phyloP scores from a whole-genome alignment of 306 rosid genomes.

The Elaeagnus macrophylla region DNA sequence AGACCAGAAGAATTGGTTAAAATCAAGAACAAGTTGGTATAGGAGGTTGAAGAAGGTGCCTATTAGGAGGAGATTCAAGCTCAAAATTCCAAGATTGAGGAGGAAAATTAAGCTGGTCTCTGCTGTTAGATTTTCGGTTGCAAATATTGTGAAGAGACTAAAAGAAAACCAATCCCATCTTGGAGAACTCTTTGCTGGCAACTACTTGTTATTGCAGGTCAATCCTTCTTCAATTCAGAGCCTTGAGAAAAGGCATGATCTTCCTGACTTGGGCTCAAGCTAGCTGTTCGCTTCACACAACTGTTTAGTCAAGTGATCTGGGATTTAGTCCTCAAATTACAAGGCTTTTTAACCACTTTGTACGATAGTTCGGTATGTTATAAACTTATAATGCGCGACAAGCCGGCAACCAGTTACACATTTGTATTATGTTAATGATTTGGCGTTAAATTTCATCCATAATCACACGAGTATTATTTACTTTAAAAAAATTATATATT shows the following conservation, averaged over 20 bases:
- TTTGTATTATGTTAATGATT: too few species aligned
- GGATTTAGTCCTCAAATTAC: too few species aligned
- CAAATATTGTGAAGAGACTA: conserved; percentile 38
- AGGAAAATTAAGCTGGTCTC: conserved; percentile 37
- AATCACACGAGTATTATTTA: too few species aligned
- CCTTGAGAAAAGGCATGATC: conserved; percentile 17
- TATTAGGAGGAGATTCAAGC: conserved; percentile 43
- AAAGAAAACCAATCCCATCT: conserved; percentile 52
- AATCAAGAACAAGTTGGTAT: conserved; percentile 38
- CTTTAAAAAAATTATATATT: too few species aligned
- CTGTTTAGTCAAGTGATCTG: conserved; percentile 5
- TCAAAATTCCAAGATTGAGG: conserved; percentile 57
- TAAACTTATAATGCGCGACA: too few species aligned
- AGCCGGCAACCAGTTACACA: too few species aligned
- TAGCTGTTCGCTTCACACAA: conserved; percentile 21
- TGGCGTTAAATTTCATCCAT: too few species aligned
- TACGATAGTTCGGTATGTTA: too few species aligned
- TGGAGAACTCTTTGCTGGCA: conserved; percentile 80
- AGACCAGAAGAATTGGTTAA: conserved; percentile 12
- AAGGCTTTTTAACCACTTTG: too few species aligned
- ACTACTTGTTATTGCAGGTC: conserved; percentile 66
- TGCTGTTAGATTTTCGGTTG: conserved; percentile 31
- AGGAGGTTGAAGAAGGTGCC: conserved; percentile 35
- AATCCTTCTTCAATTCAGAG: conserved; percentile 43
- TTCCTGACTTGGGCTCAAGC: conserved; percentile 13